Base-by-base conservation (phyloP, 805 yeast genomes). In the Komagataella ulmi region DNA sequence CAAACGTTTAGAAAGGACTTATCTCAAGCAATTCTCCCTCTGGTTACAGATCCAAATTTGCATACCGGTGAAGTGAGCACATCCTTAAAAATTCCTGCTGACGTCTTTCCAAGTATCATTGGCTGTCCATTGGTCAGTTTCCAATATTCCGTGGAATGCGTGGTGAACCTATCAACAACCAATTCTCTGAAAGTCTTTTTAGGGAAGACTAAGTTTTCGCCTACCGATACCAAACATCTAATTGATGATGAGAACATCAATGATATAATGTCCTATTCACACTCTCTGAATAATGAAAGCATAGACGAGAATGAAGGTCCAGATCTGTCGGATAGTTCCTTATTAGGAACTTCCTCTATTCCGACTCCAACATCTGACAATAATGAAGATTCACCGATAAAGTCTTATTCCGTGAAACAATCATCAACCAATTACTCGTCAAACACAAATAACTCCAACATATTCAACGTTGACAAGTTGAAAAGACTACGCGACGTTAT, bases 1-100 rank as follows among this genome's bases (percentile, higher is more conserved):
- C 83, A 84, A 63, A 76, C 91, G 1, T 89, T 83, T 63, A 70
- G 97, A 52, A 89, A 89, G 62, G 97, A 89, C 62, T 68, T 89
- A 6, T 77, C 83, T 44, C 97, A 89, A 65, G 75, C 78, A 43
- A 76, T 88, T 1, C 73, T 84, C 1, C 96, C 97, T 1, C 66
- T 89, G 10, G 83, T 80, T 56, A 79, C 88, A n/a, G 90, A 88
- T 61, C 88, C 90, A 0, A 68, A 61, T 12, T 74, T 84, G 1
- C 68, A 80, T 45, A 65, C 72, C 17, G 73, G 81, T 45, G 81
- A 77, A 40, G 71, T 83, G 7, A 77, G 77, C 36, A 79, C 90
- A 0, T 75, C 78, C 45, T 65, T 89, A 18, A 72, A 81, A 55
- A 81, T 89, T 0, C 97, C 97, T 0, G 78, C 85, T 0, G 96